phyloP scores from a whole-genome alignment of 345 rosid genomes.

The Citrus cavaleriei region DNA sequence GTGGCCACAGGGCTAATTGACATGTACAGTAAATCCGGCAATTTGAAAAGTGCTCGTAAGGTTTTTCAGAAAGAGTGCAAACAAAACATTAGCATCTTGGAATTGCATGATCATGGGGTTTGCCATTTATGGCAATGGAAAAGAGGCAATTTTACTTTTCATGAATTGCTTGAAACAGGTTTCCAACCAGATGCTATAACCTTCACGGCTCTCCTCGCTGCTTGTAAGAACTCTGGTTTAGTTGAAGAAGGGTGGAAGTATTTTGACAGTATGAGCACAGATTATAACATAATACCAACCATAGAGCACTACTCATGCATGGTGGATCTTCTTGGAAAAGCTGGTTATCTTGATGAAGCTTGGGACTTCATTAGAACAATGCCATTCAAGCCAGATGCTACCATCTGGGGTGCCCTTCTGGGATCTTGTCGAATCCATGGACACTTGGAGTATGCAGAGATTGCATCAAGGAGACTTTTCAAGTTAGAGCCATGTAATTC shows the following conservation, averaged over 20 bases:
- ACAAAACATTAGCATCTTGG: conserved; percentile 54
- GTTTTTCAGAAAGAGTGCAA: conserved; percentile 43
- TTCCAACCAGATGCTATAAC: conserved; percentile 64
- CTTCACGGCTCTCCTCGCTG: conserved; percentile 68
- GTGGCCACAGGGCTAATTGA: conserved; percentile 64
- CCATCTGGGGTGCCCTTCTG: conserved; percentile 72
- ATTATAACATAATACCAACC: conserved; percentile 43
- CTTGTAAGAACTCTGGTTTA: conserved; percentile 68
- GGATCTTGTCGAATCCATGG: conserved; percentile 57
- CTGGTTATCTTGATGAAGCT: conserved; percentile 82
- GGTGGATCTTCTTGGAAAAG: conserved; percentile 81
- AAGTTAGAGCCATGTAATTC: conserved; percentile 67
- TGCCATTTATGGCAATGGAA: conserved; percentile 55
- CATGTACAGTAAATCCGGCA: conserved; percentile 62
- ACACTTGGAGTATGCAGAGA: conserved; percentile 54
- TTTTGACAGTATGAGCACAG: conserved; percentile 56
- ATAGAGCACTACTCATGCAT: conserved; percentile 81
- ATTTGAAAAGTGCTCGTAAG: conserved; percentile 36
- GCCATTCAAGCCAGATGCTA: conserved; percentile 64
- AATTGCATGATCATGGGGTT: conserved; percentile 77
- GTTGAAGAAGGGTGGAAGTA: conserved; percentile 67
- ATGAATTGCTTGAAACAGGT: conserved; percentile 39
- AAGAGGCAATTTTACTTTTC: conserved; percentile 52
- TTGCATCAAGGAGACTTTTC: conserved; percentile 58
- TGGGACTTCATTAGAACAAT: conserved; percentile 69